Conservation (phyloP, 2,329 filamentous ascomycete species). For the Lomentospora prolificans region DNA sequence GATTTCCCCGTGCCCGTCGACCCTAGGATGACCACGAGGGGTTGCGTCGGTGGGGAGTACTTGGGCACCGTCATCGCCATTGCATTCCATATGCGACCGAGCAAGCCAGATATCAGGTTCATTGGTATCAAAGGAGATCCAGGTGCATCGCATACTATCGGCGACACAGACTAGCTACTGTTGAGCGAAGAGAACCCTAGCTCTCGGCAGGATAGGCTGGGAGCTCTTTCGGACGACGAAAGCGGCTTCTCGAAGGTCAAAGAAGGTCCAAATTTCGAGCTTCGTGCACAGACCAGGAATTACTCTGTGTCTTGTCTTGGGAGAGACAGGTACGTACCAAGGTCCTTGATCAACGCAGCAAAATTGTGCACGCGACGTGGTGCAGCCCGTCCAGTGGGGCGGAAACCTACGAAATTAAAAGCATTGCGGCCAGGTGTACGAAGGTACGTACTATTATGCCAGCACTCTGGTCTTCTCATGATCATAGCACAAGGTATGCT, state of each 20-base stretch:
- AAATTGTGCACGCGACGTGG: not conserved
- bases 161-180: not conserved
- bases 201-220: not conserved
- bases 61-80: conserved; percentile 14
- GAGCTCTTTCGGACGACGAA: not conserved
- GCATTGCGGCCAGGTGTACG: no score
- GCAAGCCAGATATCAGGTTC: not conserved
- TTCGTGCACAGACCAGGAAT: not conserved
- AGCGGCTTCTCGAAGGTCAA: not conserved
- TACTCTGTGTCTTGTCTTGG: not conserved
- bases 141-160: not conserved
- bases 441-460: no score
- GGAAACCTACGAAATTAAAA: not conserved
- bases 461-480: no score
- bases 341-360: not conserved
- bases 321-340: not conserved
- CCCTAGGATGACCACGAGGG: conserved; percentile 74
- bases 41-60: conserved; percentile 31
- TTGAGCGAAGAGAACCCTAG: no score
- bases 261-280: not conserved
- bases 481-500: no score
- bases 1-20: conserved; percentile 92
- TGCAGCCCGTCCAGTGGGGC: not conserved
- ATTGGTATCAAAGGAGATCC: conserved; percentile 2
- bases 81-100: not conserved